Base-by-base conservation (phyloP, 1,139 yeast species). In the Suhomyces bolitotheri region DNA sequence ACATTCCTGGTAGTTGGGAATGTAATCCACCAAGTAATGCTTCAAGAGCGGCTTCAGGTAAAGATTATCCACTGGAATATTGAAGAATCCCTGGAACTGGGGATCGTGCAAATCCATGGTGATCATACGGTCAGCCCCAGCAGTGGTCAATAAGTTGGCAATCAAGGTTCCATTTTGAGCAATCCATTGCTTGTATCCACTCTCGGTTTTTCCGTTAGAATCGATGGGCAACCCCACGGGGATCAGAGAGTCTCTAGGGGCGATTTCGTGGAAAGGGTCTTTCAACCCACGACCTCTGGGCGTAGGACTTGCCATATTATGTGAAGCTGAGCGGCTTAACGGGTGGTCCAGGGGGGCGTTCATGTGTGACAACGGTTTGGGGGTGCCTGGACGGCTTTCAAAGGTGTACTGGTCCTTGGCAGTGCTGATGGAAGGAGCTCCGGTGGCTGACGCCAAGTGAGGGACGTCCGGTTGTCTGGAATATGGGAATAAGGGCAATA, bases 21-120 rank as follows among this genome's bases (percentile, higher is more conserved):
- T 80, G 45, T 71, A 73, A 46, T 83, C 80, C 20, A 76, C 71
- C 40, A 90, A 87, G 60, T 86, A 90, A 47, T 85, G 83, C 59
- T 85, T 88, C 40, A 88, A 69, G 37, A 88, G 66, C 3, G 96
- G 96, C 56, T 84, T 83, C 37, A 92, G 85, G 59, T 87, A 86
- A 45, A 90, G 64, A 56, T 90, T 90, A 57, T 90, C 97, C 23
- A 90, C 96, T 3, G 96, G 96, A 26, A 89, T 82, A 51, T 86
- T 88, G 58, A 90, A 89, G 54, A 84, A 89, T 4, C 97, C 97
- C 59, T 89, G 96, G 60, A 86, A 89, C 62, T 89, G 97, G 3
- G 92, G 88, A 57, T 90, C 98, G 56, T 92, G 98, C 41, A 94
- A 72, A 57, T 94, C 99, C 97, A 92, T 90, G 8, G 99, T 92